A percentile compares a stretch with the other conserved stretches of the same genome.
Evolutionary conservation across 2,329 filamentous ascomycete genomes (phyloP).

Genomic region (Apiospora malaysiana): DNA sequence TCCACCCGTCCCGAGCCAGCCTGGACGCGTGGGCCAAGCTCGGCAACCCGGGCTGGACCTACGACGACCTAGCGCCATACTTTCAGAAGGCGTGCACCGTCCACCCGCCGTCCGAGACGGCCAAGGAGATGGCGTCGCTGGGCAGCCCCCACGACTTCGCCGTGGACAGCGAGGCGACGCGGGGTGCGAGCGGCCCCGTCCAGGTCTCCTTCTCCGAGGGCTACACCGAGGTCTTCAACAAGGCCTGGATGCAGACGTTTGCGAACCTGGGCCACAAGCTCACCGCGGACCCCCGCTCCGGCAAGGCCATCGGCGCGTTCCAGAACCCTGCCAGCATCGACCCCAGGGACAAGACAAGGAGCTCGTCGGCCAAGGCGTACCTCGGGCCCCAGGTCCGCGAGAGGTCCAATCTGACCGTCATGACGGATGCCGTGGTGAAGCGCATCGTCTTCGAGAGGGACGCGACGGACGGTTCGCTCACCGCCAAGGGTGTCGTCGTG

Average conservation of each 20-base stretch:
- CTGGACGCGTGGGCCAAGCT: slow-evolving; percentile 38
- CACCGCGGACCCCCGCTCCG: slow-evolving; percentile 41
- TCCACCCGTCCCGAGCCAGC: slow-evolving; percentile 35
- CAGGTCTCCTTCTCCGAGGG: slow-evolving; percentile 45
- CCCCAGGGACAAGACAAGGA: slow-evolving; percentile 38
- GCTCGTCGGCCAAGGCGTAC: slow-evolving; percentile 42
- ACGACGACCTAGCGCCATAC: slow-evolving; percentile 27
- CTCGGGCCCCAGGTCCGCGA: slow-evolving; percentile 40
- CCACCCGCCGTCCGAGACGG: slow-evolving; percentile 6
- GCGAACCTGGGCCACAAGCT: slow-evolving; percentile 40
- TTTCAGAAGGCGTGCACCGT: slow-evolving; percentile 21
- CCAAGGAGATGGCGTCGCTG: slow-evolving; percentile 8
- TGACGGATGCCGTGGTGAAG: slow-evolving; percentile 42
- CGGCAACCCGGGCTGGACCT: slow-evolving; percentile 37
- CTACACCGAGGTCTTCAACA: slow-evolving; percentile 38
- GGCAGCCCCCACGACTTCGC: slow-evolving; percentile 40
- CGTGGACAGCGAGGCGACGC: slow-evolving; percentile 23
- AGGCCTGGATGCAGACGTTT: slow-evolving; percentile 47
- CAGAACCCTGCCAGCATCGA: slow-evolving; percentile 42
- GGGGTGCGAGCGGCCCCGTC: slow-evolving; percentile 38
- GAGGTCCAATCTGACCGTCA: slow-evolving; percentile 42
- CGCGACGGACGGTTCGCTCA: slow-evolving; percentile 32
- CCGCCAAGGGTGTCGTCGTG: slow-evolving; percentile 44
- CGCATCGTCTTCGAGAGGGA: slow-evolving; percentile 39
- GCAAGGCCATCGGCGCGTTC: slow-evolving; percentile 40